A percentile compares a stretch with the other conserved stretches of the same genome.
phyloP scores from a whole-genome alignment of 768 basidiomycete genomes.

The Amanita polypyramis region DNA sequence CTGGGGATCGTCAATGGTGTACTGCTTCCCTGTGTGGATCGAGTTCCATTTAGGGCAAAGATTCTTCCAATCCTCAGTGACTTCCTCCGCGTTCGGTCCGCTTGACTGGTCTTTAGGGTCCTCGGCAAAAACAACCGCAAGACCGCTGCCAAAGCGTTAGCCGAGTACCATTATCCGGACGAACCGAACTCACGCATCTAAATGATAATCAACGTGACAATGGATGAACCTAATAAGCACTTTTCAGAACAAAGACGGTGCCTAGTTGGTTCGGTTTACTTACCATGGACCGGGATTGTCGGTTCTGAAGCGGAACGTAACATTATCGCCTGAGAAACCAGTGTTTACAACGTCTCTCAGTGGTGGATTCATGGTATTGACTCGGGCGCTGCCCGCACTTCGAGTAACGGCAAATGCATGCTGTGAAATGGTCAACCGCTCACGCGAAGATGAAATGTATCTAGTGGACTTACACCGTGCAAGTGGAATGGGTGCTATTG shows the following conservation, averaged over 20 bases:
- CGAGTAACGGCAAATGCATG: slow-evolving; percentile 29
- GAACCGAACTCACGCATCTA: slow-evolving; percentile 21
- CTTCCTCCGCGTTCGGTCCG: background rate
- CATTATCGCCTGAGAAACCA: slow-evolving; percentile 21
- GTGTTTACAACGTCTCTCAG: slow-evolving; percentile 38
- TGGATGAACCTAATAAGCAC: slow-evolving; percentile 1
- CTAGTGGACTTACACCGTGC: slow-evolving; percentile 23
- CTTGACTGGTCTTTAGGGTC: slow-evolving; percentile 8
- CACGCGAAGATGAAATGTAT: background rate
- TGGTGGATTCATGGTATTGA: slow-evolving; percentile 39
- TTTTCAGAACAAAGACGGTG: background rate
- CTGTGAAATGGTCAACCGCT: slow-evolving; percentile 17
- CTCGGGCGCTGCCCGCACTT: slow-evolving; percentile 20
- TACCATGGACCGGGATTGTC: slow-evolving; percentile 53
- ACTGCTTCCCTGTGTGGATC: slow-evolving; percentile 10
- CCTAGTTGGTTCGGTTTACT: slow-evolving; percentile 10
- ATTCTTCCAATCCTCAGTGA: slow-evolving; percentile 16
- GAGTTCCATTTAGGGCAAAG: slow-evolving; percentile 21
- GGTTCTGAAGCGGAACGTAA: slow-evolving; percentile 43
- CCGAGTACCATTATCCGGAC: background rate
- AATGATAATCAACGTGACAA: slow-evolving; percentile 27
- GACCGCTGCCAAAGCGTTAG: slow-evolving; percentile 15
- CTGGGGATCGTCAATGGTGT: background rate
- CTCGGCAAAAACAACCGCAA: slow-evolving; percentile 29
- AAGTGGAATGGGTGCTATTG: slow-evolving; percentile 32